Base-by-base conservation (phyloP, 1,284 basidiomycete genomes). In the Ustilago curta region DNA sequence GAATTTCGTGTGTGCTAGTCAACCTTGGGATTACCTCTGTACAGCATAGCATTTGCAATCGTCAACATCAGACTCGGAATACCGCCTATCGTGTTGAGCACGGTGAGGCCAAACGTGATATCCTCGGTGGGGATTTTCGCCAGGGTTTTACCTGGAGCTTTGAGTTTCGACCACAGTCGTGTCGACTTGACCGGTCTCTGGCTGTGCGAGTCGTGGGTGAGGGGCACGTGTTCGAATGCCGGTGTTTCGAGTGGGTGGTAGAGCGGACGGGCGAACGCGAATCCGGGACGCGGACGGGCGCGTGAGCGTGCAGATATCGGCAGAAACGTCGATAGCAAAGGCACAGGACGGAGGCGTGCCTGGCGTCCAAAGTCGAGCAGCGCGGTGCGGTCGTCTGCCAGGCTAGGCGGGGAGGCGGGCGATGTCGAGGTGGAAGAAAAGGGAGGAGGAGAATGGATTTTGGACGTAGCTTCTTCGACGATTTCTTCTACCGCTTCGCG, bases 1-100 rank as follows among this genome's bases (percentile, higher is more conserved):
- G n/a, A n/a, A n/a, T n/a, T n/a, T n/a, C n/a, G 21, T 37, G 21
- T 25, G 27, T 31, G 18, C 18, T 31, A 70, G 25, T 76, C 72
- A 12, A 61, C 50, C 40, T 55, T 71, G 1, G 73, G 73, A 54
- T 76, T 76, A 19, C 73, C 73, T 0, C 61, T 23, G 35, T 65
- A 76, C 27, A 45, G 50, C 8, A 52, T 29, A 4, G 73, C 57
- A 42, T 76, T 76, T 3, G 49, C 18, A 11, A 37, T 43, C 14
- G 68, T 76, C 21, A 76, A 35, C 14, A 65, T 18, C 27, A 76
- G 51, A 21, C 63, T 61, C 4, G 73, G 73, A 11, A 77, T 62
- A 23, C 23, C 56, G 19, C 70, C 68, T 14, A 77, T 37, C 12
- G 65, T 59, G 39, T 76, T 76, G 16, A 76, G 27, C 9, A 76